Conservation (phyloP, 495 filamentous ascomycete species). For the Neurospora sp. region DNA sequence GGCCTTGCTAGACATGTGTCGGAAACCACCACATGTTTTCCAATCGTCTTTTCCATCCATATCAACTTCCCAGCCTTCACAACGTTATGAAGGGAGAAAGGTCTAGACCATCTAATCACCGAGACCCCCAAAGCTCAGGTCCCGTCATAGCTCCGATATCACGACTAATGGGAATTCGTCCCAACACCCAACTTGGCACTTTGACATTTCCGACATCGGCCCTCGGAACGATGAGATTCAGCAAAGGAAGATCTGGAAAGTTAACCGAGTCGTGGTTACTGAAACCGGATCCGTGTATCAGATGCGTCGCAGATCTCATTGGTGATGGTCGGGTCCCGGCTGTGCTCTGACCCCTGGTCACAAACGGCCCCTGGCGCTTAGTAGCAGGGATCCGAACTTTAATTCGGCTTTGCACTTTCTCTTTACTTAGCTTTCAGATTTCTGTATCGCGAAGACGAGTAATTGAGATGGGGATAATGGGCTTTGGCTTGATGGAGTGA, state of each 20-base stretch:
- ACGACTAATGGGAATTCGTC: background rate
- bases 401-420: background rate
- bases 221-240: background rate
- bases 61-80: background rate
- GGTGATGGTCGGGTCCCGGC: background rate
- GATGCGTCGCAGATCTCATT: background rate
- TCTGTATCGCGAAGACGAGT: background rate
- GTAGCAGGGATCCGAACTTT: background rate
- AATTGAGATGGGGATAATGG: background rate
- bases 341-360: background rate
- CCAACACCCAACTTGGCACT: background rate
- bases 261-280: background rate
- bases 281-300: constrained; percentile 1
- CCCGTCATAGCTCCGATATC: background rate
- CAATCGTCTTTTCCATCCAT: background rate
- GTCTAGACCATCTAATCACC: background rate
- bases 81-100: background rate
- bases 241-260: background rate
- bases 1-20: no score
- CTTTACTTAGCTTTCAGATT: background rate
- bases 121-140: background rate
- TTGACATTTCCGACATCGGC: background rate
- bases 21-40: background rate
- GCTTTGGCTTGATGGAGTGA: background rate
- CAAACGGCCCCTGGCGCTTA: background rate